Conservation (phyloP, 345 rosid genomes). For the Trapa incisa region DNA sequence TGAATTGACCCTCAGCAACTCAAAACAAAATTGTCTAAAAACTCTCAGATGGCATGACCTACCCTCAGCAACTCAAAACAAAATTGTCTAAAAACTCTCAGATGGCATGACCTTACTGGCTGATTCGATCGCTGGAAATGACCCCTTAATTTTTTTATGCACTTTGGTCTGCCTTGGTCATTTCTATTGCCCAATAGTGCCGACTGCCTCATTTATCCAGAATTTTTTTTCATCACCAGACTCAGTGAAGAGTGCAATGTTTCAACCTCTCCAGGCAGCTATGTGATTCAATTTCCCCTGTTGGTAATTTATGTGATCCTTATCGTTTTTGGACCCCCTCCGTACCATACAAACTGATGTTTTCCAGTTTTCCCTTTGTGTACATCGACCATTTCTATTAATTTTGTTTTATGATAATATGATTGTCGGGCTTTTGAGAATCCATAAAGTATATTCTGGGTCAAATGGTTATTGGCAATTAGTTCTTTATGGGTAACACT, state of each 20-base stretch:
- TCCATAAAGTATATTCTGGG: no score
- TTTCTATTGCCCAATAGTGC: slow-evolving; percentile 13
- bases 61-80: no score
- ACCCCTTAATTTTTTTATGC: slow-evolving; percentile 2
- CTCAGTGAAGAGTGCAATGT: slow-evolving; percentile 78
- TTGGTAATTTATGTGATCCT: background rate
- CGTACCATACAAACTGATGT: background rate
- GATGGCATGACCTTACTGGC: slow-evolving; percentile 7
- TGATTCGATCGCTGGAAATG: slow-evolving; percentile 2
- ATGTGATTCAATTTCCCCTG: slow-evolving; percentile 11
- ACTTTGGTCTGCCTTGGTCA: background rate
- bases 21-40: background rate
- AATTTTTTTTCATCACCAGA: slow-evolving; percentile 23
- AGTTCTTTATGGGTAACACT: background rate
- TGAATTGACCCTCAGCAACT: background rate
- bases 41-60: slow-evolving; percentile 4
- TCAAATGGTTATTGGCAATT: background rate
- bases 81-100: background rate
- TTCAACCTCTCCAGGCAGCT: slow-evolving; percentile 83
- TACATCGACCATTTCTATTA: no score
- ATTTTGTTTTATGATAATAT: no score
- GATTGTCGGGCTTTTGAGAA: no score
- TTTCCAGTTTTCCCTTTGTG: no score
- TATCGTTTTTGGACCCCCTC: background rate
- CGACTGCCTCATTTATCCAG: background rate